Evolutionary conservation across 176 grass and related monocot species (phyloP).

Genomic region (Eremochloa ophiuroides): DNA sequence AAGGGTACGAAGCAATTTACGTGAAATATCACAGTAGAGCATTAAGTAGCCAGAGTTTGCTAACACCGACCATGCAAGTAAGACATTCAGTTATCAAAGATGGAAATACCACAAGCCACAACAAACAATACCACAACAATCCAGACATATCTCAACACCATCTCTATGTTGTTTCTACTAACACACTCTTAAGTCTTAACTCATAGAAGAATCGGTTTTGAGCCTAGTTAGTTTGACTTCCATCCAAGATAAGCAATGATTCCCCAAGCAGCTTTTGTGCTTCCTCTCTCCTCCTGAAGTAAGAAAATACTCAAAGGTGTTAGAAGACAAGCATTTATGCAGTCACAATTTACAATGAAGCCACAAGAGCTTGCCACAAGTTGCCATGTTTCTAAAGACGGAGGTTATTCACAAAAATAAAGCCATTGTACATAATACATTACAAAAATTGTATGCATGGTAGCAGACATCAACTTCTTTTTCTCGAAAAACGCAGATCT

Average conservation of each 20-base stretch:
- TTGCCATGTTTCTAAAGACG: not conserved
- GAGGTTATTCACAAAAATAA: not conserved
- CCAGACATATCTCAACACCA: not conserved
- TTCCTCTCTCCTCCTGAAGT: conserved; percentile 82
- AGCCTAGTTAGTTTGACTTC: conserved; percentile 23
- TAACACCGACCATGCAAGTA: not conserved
- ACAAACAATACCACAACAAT: not conserved
- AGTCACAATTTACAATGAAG: conserved; percentile 21
- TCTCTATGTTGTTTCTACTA: not conserved
- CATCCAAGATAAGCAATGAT: conserved; percentile 65
- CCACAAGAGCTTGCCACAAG: not conserved
- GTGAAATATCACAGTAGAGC: not conserved
- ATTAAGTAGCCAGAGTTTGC: not conserved
- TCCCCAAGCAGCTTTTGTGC: conserved; percentile 76
- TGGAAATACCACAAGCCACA: not conserved
- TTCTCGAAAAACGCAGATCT: no score
- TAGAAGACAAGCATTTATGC: conserved; percentile 6
- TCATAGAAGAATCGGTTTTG: not conserved
- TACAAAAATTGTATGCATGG: not conserved
- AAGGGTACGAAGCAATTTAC: not conserved
- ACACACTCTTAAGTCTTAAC: no score
- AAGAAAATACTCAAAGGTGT: conserved; percentile 8
- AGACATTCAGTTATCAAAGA: not conserved
- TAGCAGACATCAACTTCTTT: not conserved
- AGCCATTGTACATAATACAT: not conserved